Percentiles rank a stretch among this genome's conserved stretches.
Conservation (phyloP, 148 eudicot genomes). For the Rhododendron ferrugineum region DNA sequence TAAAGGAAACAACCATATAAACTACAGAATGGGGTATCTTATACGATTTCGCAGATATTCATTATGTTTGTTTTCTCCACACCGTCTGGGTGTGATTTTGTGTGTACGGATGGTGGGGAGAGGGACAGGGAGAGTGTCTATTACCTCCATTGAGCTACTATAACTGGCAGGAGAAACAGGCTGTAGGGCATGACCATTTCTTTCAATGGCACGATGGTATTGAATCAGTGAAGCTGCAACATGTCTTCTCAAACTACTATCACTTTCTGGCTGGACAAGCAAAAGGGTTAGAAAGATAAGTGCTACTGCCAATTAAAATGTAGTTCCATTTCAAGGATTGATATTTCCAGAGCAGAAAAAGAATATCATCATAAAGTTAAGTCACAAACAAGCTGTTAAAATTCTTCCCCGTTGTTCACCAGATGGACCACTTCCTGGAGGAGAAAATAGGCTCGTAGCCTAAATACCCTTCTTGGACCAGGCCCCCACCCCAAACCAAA, state of each 20-base stretch:
- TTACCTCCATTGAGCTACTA: constrained; percentile 81
- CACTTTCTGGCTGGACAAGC: constrained; percentile 38
- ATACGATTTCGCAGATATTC: not conserved
- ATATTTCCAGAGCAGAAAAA: not conserved
- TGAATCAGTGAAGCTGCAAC: constrained; percentile 48
- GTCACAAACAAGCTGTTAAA: not conserved
- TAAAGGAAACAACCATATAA: not conserved
- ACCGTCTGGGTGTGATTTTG: not conserved
- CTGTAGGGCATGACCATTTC: constrained; percentile 38
- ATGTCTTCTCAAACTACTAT: constrained; percentile 51
- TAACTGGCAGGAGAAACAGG: constrained; percentile 69
- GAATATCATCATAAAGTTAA: not conserved
- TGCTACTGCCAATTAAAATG: not conserved
- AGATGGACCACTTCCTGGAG: not conserved
- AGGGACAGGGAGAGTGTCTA: not conserved
- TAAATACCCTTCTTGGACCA: not conserved
- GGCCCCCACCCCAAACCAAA: not conserved
- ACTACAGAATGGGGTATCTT: not conserved
- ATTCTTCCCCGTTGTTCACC: not conserved
- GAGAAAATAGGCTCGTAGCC: not conserved
- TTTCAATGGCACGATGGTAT: constrained; percentile 48
- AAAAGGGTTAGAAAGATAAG: constrained; percentile 7
- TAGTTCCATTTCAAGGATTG: not conserved
- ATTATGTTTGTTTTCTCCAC: not conserved
- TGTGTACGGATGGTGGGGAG: not conserved